A percentile compares a stretch with the other conserved stretches of the same genome.
phyloP scores from a whole-genome alignment of 306 rosid species.

The Mucuna pruriens region DNA sequence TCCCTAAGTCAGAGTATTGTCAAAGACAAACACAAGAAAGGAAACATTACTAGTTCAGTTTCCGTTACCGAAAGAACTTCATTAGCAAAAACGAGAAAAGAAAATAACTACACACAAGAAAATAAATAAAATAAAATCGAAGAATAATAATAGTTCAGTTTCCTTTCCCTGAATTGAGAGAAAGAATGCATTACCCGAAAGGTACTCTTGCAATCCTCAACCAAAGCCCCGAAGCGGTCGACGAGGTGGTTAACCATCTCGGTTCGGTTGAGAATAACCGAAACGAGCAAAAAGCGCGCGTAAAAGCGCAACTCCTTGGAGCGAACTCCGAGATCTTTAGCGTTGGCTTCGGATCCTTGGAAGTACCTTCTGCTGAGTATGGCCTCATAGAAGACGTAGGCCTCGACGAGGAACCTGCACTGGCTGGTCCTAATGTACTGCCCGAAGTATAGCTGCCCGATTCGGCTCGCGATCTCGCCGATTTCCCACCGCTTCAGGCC shows the following conservation, averaged over 20 bases:
- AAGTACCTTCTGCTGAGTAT: conserved; percentile 88
- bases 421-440: conserved; percentile 96
- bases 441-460: conserved; percentile 94
- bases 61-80: too few species aligned
- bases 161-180: neutral
- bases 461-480: conserved; percentile 99
- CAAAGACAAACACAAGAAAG: neutral
- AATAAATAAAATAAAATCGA: too few species aligned
- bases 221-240: conserved; percentile 73
- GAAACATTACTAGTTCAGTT: too few species aligned
- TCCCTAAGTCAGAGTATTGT: neutral
- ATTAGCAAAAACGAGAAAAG: conserved; percentile 4
- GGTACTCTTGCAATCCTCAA: conserved; percentile 77
- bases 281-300: conserved; percentile 87
- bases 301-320: conserved; percentile 90
- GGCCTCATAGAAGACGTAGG: conserved; percentile 93
- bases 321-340: conserved; percentile 81
- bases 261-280: conserved; percentile 76
- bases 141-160: neutral
- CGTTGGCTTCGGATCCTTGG: conserved; percentile 68
- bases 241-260: conserved; percentile 75
- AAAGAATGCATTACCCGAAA: conserved; percentile 65
- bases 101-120: neutral
- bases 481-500: conserved; percentile 98
- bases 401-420: conserved; percentile 82